phyloP scores from a whole-genome alignment of 169 alveolate species.

The Pseudocohnilembus persalinus region DNA sequence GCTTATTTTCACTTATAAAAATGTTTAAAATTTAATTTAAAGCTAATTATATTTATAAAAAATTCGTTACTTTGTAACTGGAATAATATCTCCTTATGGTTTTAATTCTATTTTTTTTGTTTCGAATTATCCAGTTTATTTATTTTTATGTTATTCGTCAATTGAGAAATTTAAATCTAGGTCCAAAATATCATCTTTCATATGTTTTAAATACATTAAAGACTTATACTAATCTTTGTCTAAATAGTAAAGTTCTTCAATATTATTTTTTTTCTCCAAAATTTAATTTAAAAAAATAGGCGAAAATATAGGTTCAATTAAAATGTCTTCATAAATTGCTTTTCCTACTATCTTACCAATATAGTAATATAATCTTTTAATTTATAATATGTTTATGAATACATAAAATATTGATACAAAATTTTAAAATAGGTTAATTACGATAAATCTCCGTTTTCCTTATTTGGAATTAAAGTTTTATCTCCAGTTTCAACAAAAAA shows the following conservation, averaged over 20 bases:
- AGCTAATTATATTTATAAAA: neutral
- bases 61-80: constrained; percentile 11
- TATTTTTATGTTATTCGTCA: constrained; percentile 39
- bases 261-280: constrained; percentile 77
- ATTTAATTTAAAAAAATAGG: constrained; percentile 85
- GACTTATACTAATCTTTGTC: constrained; percentile 66
- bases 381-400: neutral
- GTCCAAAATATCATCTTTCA: constrained; percentile 61
- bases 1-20: constrained; percentile 75
- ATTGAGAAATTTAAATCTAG: constrained; percentile 56
- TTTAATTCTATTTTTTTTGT: constrained; percentile 10
- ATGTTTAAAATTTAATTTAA: neutral
- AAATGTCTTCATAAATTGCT: constrained; percentile 92
- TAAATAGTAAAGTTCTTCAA: constrained; percentile 83
- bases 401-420: constrained; percentile 40
- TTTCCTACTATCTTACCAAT: constrained; percentile 89
- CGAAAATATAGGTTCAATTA: constrained; percentile 90
- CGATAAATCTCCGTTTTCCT: constrained; percentile 40
- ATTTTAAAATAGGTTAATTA: neutral
- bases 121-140: neutral
- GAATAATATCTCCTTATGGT: constrained; percentile 1
- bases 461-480: constrained; percentile 48
- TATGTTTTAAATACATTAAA: constrained; percentile 55
- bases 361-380: constrained; percentile 38
- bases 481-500: constrained; percentile 35